These are phyloP conservation scores for cucumber (Cucumis sativus) DNA, from an alignment of 306 rosid genomes.

Conservation along the genomic window Cucumber_9930_V3 NC_026661.2:6106501-6107000, in stretches of 20 bases:
- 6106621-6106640: conserved; percentile 62
- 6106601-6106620: conserved; percentile 63
- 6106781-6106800: neutral
- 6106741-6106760: neutral
- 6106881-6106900: too few relatives aligned
- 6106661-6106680: conserved; percentile 72
- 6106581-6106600: conserved; percentile 13
- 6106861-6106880: too few relatives aligned
- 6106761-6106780: neutral
- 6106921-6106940: too few relatives aligned
- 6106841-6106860: neutral
- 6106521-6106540: neutral
- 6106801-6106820: neutral
- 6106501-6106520: neutral
- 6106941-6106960: too few relatives aligned
- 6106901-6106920: too few relatives aligned
- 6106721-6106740: neutral
- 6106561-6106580: neutral
- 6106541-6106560: neutral
- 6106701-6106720: conserved; percentile 49
- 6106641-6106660: conserved; percentile 85
- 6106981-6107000: too few relatives aligned
- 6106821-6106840: neutral
- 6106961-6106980: too few relatives aligned
- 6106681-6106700: conserved; percentile 69